These are phyloP conservation scores for Colletotrichum sp. DNA, from an alignment of 2,329 filamentous ascomycete species.

Conservation along the genomic window DNA sequence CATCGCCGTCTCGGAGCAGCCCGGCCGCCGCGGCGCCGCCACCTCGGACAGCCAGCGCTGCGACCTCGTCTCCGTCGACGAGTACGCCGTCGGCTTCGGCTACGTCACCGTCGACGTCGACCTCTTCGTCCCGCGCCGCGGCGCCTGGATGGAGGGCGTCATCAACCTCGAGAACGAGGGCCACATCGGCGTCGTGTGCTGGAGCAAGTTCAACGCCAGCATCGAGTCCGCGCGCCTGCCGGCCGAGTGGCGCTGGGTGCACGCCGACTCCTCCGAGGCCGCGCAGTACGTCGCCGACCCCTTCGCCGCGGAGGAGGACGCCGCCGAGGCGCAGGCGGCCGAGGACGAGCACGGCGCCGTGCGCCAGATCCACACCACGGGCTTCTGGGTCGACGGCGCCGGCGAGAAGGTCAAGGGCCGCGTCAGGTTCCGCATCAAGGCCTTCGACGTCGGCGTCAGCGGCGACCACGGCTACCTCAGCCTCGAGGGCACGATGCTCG, in stretches of 20 bases:
- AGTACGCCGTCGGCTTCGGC: slow-evolving; percentile 85
- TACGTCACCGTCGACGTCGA: slow-evolving; percentile 91
- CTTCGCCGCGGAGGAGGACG: slow-evolving; percentile 31
- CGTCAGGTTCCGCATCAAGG: slow-evolving; percentile 79
- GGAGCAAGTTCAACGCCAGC: slow-evolving; percentile 90
- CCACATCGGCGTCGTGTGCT: slow-evolving; percentile 87
- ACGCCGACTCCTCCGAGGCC: slow-evolving; percentile 50
- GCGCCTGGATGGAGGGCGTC: slow-evolving; percentile 77
- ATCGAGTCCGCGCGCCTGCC: slow-evolving; percentile 82
- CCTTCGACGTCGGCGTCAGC: slow-evolving; percentile 81
- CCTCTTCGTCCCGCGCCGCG: slow-evolving; percentile 78
- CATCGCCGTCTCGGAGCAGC: slow-evolving; percentile 66
- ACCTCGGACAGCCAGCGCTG: slow-evolving; percentile 52
- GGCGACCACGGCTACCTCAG: slow-evolving; percentile 81
- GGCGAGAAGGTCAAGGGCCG: slow-evolving; percentile 74
- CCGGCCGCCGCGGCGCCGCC: slow-evolving; percentile 52
- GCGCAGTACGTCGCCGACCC: slow-evolving; percentile 40
- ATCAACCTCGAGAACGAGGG: slow-evolving; percentile 89
- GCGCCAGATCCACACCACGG: slow-evolving; percentile 61
- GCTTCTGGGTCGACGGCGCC: slow-evolving; percentile 76
- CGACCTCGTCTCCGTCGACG: slow-evolving; percentile 64
- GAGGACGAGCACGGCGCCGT: slow-evolving; percentile 59
- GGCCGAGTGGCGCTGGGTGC: slow-evolving; percentile 79
- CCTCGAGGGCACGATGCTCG: slow-evolving; percentile 87
- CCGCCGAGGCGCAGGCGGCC: slow-evolving; percentile 43